Evolutionary conservation across 129 eudicot species (phyloP), one percentile per base, ranked within the genome.

Genomic region (Kitagawia praeruptora): DNA sequence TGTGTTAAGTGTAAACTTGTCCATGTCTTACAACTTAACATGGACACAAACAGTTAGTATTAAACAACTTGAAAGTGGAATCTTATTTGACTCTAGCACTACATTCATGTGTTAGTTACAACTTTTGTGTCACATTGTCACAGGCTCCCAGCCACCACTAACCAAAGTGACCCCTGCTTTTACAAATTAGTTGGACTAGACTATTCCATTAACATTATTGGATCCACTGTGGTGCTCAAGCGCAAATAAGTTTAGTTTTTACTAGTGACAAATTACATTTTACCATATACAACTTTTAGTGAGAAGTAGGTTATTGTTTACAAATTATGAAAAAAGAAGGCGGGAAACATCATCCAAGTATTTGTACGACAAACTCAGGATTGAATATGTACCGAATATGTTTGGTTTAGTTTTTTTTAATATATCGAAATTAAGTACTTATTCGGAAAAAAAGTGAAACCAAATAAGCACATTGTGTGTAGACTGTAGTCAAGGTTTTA

Each of bases 101-200:
- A 58, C 2, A 58, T 58, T n/a, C 67, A 58, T 58, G 67, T n/a
- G 34, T 58, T 58, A 7, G 67, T 58, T 58, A 9, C 67, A 58
- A 58, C 67, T 58, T 58, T 58, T n/a, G 67, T 58, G 67, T n/a
- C 67, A 58, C 3, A 8, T 2, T 56, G 31, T 56, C 31, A 56
- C 66, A 56, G 66, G 31, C 66, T 56, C 66, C n/a, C 66, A 58
- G 67, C 67, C 67, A 58, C 67, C 67, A 58, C 34, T 58, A 12
- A 58, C 34, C 67, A 8, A 58, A 21, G 66, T 56, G 67, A 58
- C 67, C 67, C 67, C 9, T 58, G 12, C 28, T 21, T 54, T 54
- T 54, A 6, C 2, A 54, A 7, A 54, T 54, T 21, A 54, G 64
- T 21, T 8, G 27, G 64, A 54, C 64, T 21, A 23, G 1, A 58